Evolutionary conservation across 495 filamentous ascomycete genomes (phyloP).

Genomic region (Aspergillus asperescens): DNA sequence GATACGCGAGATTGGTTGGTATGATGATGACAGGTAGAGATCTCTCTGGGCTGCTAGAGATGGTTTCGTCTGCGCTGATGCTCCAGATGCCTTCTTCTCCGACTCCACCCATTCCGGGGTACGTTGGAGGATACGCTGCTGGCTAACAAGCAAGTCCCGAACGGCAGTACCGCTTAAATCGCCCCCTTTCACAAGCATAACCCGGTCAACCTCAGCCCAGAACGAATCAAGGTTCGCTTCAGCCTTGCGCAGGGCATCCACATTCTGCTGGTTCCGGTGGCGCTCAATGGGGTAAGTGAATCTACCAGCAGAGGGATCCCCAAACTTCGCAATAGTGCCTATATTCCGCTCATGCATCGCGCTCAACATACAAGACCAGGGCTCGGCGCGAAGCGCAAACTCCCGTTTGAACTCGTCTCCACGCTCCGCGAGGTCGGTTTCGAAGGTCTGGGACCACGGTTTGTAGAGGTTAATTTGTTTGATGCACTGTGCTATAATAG

Average conservation of each 20-base stretch:
- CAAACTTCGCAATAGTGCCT: neutral
- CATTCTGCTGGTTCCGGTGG: constrained; percentile 38
- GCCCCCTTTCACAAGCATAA: constrained; percentile 8
- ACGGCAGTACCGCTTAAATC: constrained; percentile 17
- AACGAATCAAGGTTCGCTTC: constrained; percentile 47
- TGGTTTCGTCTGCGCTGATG: neutral
- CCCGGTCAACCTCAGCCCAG: constrained; percentile 36
- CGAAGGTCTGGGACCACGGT: constrained; percentile 41
- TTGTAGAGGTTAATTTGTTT: constrained; percentile 41
- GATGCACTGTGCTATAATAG: constrained; percentile 34
- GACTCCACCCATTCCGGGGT: constrained; percentile 48
- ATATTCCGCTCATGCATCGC: neutral
- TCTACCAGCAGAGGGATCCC: constrained; percentile 21
- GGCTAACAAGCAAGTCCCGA: constrained; percentile 21
- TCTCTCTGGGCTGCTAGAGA: constrained; percentile 8
- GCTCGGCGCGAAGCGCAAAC: neutral
- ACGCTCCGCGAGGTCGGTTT: constrained; percentile 15
- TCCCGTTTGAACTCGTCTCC: constrained; percentile 26
- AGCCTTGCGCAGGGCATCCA: constrained; percentile 34
- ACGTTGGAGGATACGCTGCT: constrained; percentile 32
- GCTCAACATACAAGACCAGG: neutral
- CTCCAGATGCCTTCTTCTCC: neutral
- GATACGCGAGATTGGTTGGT: constrained; percentile 10
- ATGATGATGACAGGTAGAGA: constrained; percentile 19
- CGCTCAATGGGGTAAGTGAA: constrained; percentile 48